Evolutionary conservation across 768 basidiomycete genomes (phyloP), one percentile per base, ranked within the genome.

Genomic region (Megacollybia marginata): DNA sequence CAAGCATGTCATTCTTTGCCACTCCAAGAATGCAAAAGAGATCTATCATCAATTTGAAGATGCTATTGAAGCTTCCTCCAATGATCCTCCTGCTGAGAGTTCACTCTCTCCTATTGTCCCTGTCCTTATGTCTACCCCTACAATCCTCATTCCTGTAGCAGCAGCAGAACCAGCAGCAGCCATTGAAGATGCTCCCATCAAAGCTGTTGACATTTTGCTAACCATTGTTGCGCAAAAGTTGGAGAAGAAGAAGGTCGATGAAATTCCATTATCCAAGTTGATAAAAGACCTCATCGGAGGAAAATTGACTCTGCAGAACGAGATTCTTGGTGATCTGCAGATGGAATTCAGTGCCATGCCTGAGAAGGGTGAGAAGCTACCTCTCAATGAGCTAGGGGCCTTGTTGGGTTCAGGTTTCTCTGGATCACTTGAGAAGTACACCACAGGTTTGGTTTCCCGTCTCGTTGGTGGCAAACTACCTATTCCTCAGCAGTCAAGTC

Each of bases 271-370:
- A 7, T 78, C 82, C 53, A 99, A 99, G 68, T 87, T 92, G 0
- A 93, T 99, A 75, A 98, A 99, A 68, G 96, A 99, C 59, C 86
- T 99, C 49, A 94, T 96, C 43, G 92, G 92, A 28, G 96, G 96
- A 55, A 99, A 99, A 69, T 98, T 95, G 15, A 99, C 96, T 0
- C 74, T 99, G 52, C 96, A 98, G 69, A 99, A 99, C 65, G 96
- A 99, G 65, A 97, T 99, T 54, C 72, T 99, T 42, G 96, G 96
- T 44, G 96, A 98, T 62, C 76, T 99, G 35, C 93, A 96, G 62
- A 81, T 91, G 59, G 96, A 99, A 65, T 99, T 99, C 65, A 60
- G 83, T 4, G 89, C 91, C 8, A 91, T 95, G 1, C 96, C 96
- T 0, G 96, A 99, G 73, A 99, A 98, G 73, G 93, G 90, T 9